Conservation (phyloP, 169 alveolate genomes). For the Besnoitia besnoiti region DNA sequence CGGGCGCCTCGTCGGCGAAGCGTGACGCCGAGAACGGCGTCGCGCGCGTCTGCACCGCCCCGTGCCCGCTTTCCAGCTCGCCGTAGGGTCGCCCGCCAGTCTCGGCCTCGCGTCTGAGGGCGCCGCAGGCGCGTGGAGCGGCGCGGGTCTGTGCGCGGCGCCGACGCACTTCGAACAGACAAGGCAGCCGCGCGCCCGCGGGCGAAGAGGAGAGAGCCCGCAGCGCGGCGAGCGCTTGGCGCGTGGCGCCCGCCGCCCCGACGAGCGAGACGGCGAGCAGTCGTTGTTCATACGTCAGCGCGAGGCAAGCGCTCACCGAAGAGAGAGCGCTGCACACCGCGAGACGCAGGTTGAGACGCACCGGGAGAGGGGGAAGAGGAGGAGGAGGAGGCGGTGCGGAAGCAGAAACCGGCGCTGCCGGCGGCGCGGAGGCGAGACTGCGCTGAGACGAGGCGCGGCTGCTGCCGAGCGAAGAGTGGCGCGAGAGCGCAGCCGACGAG, state of each 20-base stretch:
- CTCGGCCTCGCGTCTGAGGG: too few species aligned
- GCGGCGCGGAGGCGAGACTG: not conserved
- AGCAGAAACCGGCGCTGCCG: not conserved
- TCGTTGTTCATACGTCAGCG: not conserved
- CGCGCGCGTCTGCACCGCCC: too few species aligned
- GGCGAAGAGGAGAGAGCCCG: not conserved
- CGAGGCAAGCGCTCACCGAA: not conserved
- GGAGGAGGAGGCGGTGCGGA: not conserved
- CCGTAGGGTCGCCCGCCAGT: too few species aligned
- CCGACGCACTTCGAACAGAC: not conserved
- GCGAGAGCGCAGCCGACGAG: not conserved
- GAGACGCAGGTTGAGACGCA: not conserved
- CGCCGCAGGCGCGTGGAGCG: not conserved
- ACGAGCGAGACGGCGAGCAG: slow-evolving; percentile 19
- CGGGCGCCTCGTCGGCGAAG: not conserved
- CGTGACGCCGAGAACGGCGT: not conserved
- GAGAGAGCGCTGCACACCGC: slow-evolving; percentile 21
- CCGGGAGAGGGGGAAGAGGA: not conserved
- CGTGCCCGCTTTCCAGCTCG: too few species aligned
- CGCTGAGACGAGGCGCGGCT: not conserved
- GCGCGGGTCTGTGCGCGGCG: not conserved
- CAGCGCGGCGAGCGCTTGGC: not conserved
- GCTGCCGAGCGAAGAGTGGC: not conserved
- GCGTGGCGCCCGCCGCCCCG: not conserved
- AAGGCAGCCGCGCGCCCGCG: not conserved